Evolutionary conservation across 2,329 filamentous ascomycete species (phyloP), one percentile per base, ranked within the genome.

Genomic region (Byssochlamys sp.): DNA sequence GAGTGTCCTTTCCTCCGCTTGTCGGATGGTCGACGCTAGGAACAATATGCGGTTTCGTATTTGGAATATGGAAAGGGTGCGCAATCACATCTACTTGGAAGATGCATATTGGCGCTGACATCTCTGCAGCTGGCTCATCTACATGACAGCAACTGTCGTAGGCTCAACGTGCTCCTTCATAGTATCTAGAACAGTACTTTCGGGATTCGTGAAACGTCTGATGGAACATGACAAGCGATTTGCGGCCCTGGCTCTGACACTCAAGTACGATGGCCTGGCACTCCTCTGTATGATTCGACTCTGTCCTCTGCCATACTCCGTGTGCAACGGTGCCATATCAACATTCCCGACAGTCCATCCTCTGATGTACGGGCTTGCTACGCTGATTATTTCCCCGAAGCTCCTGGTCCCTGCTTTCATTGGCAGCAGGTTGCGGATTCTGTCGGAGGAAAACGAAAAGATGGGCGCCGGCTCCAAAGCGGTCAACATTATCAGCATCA

Each of bases 401-500:
- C 79, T 99, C 19, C 79, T 97, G 59, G 85, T 99, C 54, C 90
- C 95, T 69, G 84, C 95, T 65, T 99, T 96, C 75, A 90, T 99
- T 66, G 94, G 94, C 60, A 86, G 84, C 67, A 83, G 91, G 57
- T 78, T 99, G 14, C 90, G 90, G 51, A 79, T 86, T 55, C 84
- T 99, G 33, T 90, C 89, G n/a, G 89, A 95, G 66, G 82, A 84
- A 57, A 88, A 87, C 61, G 90, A 89, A 68, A 83, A 87, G 64
- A 96, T 97, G 92, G 85, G 88, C 59, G 74, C 81, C 2, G 80
- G 81, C 61, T 89, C 89, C 61, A 94, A 91, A 71, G 80, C 84
- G 28, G 78, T 97, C 66, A 95, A 94, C 74, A 96, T 95, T 71
- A 73, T 86, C 26, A 87, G 85, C 75, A 96, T 97, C 72, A 69